A percentile compares a stretch with the other conserved stretches of the same genome.
Conservation (phyloP, 768 basidiomycete species). For the Lactarius hengduanensis region DNA sequence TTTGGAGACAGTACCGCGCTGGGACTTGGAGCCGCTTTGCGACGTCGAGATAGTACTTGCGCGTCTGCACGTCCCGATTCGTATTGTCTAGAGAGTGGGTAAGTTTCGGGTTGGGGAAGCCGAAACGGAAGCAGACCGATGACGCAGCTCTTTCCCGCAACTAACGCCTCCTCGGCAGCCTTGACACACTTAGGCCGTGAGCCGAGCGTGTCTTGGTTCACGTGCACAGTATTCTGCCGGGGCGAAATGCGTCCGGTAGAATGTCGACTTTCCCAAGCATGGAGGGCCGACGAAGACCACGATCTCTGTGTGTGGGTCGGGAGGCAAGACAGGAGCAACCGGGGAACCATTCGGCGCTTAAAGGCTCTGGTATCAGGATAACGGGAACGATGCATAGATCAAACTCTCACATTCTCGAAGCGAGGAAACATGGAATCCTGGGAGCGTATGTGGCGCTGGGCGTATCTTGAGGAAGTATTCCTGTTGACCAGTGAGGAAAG, state of each 20-base stretch:
- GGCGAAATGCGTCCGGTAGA: conserved; percentile 69
- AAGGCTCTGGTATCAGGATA: conserved; percentile 42
- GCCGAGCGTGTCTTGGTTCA: conserved; percentile 84
- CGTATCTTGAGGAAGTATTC: conserved; percentile 70
- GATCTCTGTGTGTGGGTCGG: conserved; percentile 40
- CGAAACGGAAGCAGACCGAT: conserved; percentile 50
- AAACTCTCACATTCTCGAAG: conserved; percentile 33
- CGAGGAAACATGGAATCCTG: conserved; percentile 65
- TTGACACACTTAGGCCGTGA: conserved; percentile 75
- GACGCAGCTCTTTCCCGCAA: conserved; percentile 63
- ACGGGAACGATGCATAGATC: background rate
- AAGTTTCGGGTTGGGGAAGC: background rate
- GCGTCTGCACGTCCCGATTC: conserved; percentile 70
- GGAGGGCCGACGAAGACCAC: conserved; percentile 64
- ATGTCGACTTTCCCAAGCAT: conserved; percentile 76
- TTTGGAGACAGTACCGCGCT: conserved; percentile 46
- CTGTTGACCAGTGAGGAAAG: conserved; percentile 39
- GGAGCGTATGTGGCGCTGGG: conserved; percentile 47
- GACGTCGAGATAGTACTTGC: conserved; percentile 68
- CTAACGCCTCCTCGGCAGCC: conserved; percentile 54
- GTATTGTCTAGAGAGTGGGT: conserved; percentile 68
- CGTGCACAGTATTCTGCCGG: conserved; percentile 68
- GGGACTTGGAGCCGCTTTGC: conserved; percentile 55
- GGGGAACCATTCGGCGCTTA: conserved; percentile 48
- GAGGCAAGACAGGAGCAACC: conserved; percentile 34